Evolutionary conservation across 768 basidiomycete species (phyloP), one percentile per base, ranked within the genome.

Genomic region (Podaxis sp.): DNA sequence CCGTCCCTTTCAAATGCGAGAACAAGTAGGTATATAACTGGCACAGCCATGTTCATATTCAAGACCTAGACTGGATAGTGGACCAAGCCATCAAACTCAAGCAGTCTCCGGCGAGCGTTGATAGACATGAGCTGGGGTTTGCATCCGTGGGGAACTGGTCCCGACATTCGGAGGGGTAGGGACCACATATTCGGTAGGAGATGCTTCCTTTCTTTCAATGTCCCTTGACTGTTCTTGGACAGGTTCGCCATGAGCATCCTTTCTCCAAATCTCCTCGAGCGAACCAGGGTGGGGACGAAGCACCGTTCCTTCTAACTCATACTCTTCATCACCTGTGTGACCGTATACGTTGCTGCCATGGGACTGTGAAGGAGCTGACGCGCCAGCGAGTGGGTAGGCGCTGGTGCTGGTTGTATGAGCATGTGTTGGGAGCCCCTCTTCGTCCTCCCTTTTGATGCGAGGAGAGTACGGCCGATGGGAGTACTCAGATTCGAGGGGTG

Each of bases 381-480:
- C 3, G 3, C 29, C 33, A 36, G 40, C n/a, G 46, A 60, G 49
- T 11, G 41, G 64, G 7, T 27, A 27, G 13, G 40, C 47, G 43
- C 49, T 64, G 19, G 19, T 7, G 37, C 41, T 65, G 60, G 37
- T 40, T 13, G 36, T 55, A 27, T 38, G 55, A 13, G 60, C 63
- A 51, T 75, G 73, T 5, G 63, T 70, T 3, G 85, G 85, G 8
- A 88, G 78, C 8, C 74, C 63, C 4, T 76, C 72, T 3, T 77
- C 77, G 1, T 78, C 79, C 43, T 79, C 80, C 38, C 77, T 80
- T 47, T 77, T 75, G 63, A 86, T 82, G 46, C 90, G 87, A 17
- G 91, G 90, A 4, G 86, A 77, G 70, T 90, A 84, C 0, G 93
- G 90, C n/a, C 79, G 80, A 69, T 94, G 89, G 2, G 85, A 86